A percentile compares a stretch with the other conserved stretches of the same genome.
Conservation (phyloP, 106 monocot genomes). For the Dendrobium chrysotoxum region DNA sequence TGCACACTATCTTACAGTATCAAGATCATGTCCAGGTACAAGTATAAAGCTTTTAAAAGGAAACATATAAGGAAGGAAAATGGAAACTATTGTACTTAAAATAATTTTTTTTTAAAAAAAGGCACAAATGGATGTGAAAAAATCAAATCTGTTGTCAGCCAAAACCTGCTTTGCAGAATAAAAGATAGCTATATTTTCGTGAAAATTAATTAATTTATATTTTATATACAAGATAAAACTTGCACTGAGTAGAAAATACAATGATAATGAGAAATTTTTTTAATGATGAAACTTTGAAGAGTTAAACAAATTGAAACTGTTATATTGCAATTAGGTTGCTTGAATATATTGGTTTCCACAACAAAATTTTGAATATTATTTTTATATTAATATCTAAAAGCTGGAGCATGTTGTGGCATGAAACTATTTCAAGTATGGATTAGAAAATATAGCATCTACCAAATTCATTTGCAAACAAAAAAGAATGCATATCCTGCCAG, state of each 20-base stretch:
- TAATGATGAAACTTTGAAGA: background rate
- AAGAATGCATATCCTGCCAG: background rate
- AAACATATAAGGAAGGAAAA: background rate
- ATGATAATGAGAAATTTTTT: background rate
- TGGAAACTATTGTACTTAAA: background rate
- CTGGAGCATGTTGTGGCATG: background rate
- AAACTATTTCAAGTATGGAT: background rate
- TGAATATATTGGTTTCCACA: background rate
- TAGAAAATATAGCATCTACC: background rate
- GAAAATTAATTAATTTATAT: background rate
- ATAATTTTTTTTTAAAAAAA: background rate
- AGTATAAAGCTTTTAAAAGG: background rate
- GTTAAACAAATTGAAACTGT: background rate
- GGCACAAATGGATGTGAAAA: background rate
- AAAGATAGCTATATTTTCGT: background rate
- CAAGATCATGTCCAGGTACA: background rate
- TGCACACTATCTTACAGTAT: background rate
- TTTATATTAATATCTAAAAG: background rate
- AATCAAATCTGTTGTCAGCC: background rate
- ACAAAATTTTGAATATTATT: background rate
- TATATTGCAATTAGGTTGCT: background rate
- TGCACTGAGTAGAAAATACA: background rate
- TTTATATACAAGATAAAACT: background rate
- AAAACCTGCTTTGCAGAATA: background rate
- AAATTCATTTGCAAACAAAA: background rate